Base-by-base conservation (phyloP, 2,329 filamentous ascomycete genomes). In the Pseudocercospora fuligena region DNA sequence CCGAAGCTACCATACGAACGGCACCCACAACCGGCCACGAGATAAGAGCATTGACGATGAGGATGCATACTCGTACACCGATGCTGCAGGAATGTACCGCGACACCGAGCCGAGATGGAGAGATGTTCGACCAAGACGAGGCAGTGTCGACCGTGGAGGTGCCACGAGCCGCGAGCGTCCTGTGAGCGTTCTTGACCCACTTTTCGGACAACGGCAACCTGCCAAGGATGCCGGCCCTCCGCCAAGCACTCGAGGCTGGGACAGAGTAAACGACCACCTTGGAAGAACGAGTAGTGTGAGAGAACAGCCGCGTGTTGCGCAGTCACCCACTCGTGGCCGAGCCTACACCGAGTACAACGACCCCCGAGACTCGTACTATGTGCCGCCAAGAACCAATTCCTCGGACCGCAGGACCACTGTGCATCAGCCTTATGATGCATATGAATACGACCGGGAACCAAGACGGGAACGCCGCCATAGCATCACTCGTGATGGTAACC, bases 241-340 rank as follows among this genome's bases (percentile, higher is more conserved):
- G 9, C 89, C 89, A 4, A 87, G 89, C 5, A 91, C 88, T 2
- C 84, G 90, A 71, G 90, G 89, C 0, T 88, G 93, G 69, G 90
- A 92, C 72, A 91, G 88, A 78, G 86, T 92, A 69, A 86, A 86
- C 71, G 81, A 85, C 65, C 73, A 73, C 16, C 63, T 78, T 6
- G 75, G 82, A 29, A 79, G 84, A 5, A 78, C 79, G 0, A 77
- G 79, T 51, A 82, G 84, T 60, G 80, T 84, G 74, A 81, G 85
- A 16, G 78, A 85, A 14, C 61, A 68, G 63, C 70, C 61, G 21
- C 53, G 61, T 27, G 69, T 73, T 49, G 71, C 70, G 25, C 70
- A 71, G 56, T 73, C 75, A 40, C 76, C 73, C 8, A 73, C 68
- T 19, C 70, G 75, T 62, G 70, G 70, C 6, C 60, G 74, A n/a